Conservation (phyloP, 2,329 filamentous ascomycete genomes). For the Colletotrichum spinosum region DNA sequence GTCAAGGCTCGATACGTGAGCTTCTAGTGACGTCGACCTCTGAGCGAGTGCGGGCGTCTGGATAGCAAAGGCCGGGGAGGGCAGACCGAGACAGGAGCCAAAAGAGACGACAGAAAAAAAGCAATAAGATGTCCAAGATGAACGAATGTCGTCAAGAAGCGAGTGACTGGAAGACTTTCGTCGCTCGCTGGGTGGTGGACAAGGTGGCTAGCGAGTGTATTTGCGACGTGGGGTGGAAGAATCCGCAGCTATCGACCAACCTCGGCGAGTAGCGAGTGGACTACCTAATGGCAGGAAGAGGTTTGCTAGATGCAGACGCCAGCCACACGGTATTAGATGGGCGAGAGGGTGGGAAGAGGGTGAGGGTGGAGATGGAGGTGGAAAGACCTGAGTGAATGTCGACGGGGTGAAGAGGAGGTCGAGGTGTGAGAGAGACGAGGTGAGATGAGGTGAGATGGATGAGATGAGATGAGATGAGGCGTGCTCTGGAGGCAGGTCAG, state of each 20-base stretch:
- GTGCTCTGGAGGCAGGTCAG: too few relatives aligned
- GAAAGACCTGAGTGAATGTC: conserved; percentile 12
- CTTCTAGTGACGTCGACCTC: conserved; percentile 1
- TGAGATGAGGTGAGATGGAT: conserved; percentile 5
- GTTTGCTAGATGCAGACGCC: conserved; percentile 15
- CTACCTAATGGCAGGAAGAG: background rate
- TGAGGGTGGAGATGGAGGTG: conserved; percentile 3
- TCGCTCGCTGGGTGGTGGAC: background rate
- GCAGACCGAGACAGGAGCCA: conserved; percentile 3
- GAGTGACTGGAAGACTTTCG: conserved; percentile 21
- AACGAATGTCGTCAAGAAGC: conserved; percentile 3
- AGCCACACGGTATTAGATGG: conserved; percentile 6
- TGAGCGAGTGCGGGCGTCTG: background rate
- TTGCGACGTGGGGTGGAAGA: background rate
- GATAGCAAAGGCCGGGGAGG: background rate
- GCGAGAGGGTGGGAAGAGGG: background rate
- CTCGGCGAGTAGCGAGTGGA: conserved; percentile 12
- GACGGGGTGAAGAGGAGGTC: conserved; percentile 6
- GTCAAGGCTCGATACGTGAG: background rate
- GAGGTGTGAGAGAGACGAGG: background rate
- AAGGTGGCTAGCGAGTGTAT: background rate
- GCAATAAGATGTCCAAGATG: background rate
- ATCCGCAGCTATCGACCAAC: conserved; percentile 4
- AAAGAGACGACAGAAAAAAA: conserved; percentile 8
- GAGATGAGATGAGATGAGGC: conserved; percentile 3